Evolutionary conservation across 2,329 filamentous ascomycete genomes (phyloP), one percentile per base, ranked within the genome.

Genomic region (Hortaea sp.): DNA sequence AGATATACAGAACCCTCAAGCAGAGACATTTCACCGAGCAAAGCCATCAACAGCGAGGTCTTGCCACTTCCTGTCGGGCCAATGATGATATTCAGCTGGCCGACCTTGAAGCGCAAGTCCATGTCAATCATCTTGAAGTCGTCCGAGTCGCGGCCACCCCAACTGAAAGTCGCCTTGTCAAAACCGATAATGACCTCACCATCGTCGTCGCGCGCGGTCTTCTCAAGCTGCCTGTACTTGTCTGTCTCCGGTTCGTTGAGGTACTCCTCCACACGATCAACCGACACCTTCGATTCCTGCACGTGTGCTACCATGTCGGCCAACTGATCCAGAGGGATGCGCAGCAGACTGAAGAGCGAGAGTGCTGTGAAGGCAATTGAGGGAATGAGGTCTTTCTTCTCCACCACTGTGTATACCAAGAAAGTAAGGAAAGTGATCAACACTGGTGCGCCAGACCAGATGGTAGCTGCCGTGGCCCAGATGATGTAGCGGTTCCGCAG

Each of bases 251-350:
- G 88, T 63, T 98, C 92, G 47, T 77, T 82, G 38, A 98, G 68
- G 59, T 95, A 98, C 57, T 94, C 85, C 61, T 98, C 90, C 6
- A 98, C 87, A 72, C 92, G 89, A 60, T 95, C 89, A 43, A 98
- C 82, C 0, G 92, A 98, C 13, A 98, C 90, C 69, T 94, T 94
- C 27, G 89, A 87, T 67, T 98, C 92, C 69, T 95, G 88, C 4
- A 98, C 89, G 68, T 97, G 92, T 7, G 92, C 92, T 61, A 97
- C 84, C 92, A 98, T 98, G 66, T 98, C 92, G 43, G 92, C 92
- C 45, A 98, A 76, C 68, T 97, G 90, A 64, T 98, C 92, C 40
- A 98, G 73, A 4, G 92, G 92, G 44, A 95, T 86, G 41, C 92
- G 83, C 10, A 98, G 80, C 37, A 98, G 80, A 63, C 89, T 89